Evolutionary conservation across 352 stramenopile genomes (phyloP), one percentile per base, ranked within the genome.

Genomic region (Phytophthora citricola): DNA sequence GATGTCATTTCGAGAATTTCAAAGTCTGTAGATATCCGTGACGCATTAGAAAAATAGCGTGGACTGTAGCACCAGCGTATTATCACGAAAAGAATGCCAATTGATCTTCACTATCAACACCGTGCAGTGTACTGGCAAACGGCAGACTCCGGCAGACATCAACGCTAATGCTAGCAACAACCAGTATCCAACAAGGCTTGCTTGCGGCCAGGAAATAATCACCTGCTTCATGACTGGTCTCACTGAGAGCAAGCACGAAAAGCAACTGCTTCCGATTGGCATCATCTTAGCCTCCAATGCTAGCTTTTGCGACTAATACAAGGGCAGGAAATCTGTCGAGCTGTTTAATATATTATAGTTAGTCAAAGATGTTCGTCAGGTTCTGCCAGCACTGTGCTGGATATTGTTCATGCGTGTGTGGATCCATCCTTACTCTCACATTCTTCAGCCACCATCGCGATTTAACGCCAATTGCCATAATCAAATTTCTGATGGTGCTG

Each of bases 321-420:
- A 22, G 3, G 38, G n/a, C 14, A 20, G 5, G 38, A 43, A 22
- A 15, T 3, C 14, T 41, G 15, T 46, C 40, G 8, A 45, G 22
- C 31, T 34, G 7, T 8, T 11, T 34, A 34, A 34, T 34, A 34
- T 34, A 34, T 34, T 34, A 34, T 34, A 34, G 31, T 34, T 36
- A 9, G 31, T 14, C 31, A 34, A 34, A 10, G 29, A 10, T 5
- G 29, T 10, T 34, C 29, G 29, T 34, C 29, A 36, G 24, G 11
- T 20, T 20, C 17, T 20, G 17, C 17, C 17, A 20, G 17, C 17
- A 20, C 17, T 20, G 31, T 39, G 29, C 36, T 57, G 50, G 36
- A 46, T 56, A 56, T 56, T 44, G 38, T 46, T 26, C 31, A 36
- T 46, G 17, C 40, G 22, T 34, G 12, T 55, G 48, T 47, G 48